Evolutionary conservation across 2,329 filamentous ascomycete genomes (phyloP).

Genomic region (Aspergillus latus): DNA sequence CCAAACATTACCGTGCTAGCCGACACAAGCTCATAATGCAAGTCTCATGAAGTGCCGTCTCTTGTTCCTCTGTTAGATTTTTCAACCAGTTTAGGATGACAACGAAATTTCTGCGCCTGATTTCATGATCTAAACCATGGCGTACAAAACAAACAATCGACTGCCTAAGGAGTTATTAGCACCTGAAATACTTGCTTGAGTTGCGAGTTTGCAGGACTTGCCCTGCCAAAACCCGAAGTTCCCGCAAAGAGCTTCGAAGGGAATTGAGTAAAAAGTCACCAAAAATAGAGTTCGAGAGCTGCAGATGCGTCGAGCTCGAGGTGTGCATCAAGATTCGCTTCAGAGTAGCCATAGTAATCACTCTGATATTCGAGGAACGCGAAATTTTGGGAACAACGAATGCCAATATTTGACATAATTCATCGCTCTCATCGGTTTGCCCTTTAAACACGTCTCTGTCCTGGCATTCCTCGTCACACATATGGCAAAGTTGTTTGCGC

Average conservation of each 20-base stretch:
- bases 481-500: constrained; percentile 33
- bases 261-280: constrained; percentile 82
- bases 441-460: constrained; percentile 16
- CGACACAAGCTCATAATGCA: constrained; percentile 84
- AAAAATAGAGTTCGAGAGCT: constrained; percentile 65
- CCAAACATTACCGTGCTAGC: constrained; percentile 63
- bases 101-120: constrained; percentile 64
- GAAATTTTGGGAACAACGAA: constrained; percentile 42
- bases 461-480: constrained; percentile 38
- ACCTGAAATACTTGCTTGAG: not conserved
- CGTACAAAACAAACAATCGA: constrained; percentile 67
- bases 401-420: constrained; percentile 46
- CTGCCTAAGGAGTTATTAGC: constrained; percentile 46
- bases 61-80: constrained; percentile 67
- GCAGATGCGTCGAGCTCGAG: constrained; percentile 57
- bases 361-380: constrained; percentile 59
- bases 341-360: constrained; percentile 70
- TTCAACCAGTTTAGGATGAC: constrained; percentile 70
- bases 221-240: constrained; percentile 79
- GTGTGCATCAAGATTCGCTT: constrained; percentile 70
- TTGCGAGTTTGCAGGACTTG: constrained; percentile 29
- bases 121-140: constrained; percentile 46
- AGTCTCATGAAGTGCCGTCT: constrained; percentile 72
- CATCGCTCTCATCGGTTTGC: constrained; percentile 27
- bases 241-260: constrained; percentile 78